Conservation (phyloP, 2,329 filamentous ascomycete species). For the Fusarium sp. region DNA sequence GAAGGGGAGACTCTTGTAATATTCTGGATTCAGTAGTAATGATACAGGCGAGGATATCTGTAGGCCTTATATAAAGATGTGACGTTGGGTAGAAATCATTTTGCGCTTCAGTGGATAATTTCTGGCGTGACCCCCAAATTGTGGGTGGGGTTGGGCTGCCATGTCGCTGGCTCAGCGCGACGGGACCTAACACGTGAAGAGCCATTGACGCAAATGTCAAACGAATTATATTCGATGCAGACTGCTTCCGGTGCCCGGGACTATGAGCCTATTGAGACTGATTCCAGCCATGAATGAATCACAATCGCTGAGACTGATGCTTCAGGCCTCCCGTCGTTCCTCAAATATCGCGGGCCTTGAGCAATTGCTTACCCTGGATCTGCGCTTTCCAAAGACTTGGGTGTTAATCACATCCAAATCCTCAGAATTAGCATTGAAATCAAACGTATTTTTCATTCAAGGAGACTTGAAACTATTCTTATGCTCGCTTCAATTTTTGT, state of each 20-base stretch:
- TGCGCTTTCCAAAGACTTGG: accelerated
- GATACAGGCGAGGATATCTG: accelerated
- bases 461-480: accelerated
- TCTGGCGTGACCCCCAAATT: not conserved
- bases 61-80: no score
- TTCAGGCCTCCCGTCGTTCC: not conserved
- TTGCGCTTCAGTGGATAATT: not conserved
- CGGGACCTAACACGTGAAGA: no score
- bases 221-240: not conserved
- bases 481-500: accelerated
- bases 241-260: accelerated
- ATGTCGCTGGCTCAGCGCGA: not conserved
- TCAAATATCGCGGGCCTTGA: no score
- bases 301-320: accelerated
- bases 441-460: accelerated
- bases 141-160: not conserved
- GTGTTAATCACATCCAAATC: not conserved
- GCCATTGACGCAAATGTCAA: not conserved
- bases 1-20: not conserved
- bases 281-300: accelerated
- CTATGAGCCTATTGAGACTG: accelerated
- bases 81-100: not conserved
- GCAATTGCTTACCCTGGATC: not conserved
- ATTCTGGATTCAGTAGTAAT: no score
- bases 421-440: not conserved